These are phyloP conservation scores for Coemansia sp. DNA, from an alignment of 192 early-diverging fungal genomes.

Conservation along the genomic window DNA sequence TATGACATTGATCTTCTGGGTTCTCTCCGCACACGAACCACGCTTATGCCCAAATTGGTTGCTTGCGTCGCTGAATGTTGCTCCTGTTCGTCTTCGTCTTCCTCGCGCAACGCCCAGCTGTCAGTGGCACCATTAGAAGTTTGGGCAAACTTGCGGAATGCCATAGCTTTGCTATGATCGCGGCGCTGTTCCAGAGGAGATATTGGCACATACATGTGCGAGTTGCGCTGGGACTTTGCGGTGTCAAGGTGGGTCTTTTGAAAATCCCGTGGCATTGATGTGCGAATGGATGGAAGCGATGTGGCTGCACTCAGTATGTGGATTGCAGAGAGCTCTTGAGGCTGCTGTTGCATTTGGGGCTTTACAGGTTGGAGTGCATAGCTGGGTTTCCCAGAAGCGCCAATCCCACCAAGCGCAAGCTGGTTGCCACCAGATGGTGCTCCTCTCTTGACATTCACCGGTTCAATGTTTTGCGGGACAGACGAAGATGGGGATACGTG, in stretches of 20 bases:
- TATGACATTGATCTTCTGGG: constrained; percentile 48
- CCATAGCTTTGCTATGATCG: constrained; percentile 18
- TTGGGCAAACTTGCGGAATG: background rate
- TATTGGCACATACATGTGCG: constrained; percentile 49
- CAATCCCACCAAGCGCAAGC: constrained; percentile 2
- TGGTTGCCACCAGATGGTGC: background rate
- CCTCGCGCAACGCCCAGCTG: constrained; percentile 44
- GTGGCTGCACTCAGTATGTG: constrained; percentile 49
- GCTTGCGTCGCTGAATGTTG: background rate
- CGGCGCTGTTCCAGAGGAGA: constrained; percentile 53
- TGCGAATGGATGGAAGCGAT: constrained; percentile 46
- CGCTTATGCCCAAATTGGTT: constrained; percentile 8
- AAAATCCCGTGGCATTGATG: constrained; percentile 20
- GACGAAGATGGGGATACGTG: constrained; percentile 14
- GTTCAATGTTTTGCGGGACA: background rate
- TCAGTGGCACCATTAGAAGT: background rate
- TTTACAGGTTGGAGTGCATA: background rate
- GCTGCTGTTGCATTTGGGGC: constrained; percentile 12
- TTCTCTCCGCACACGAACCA: constrained; percentile 8
- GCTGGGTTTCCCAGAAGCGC: background rate
- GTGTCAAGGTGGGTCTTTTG: constrained; percentile 23
- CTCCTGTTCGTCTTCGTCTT: constrained; percentile 43
- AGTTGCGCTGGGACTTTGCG: constrained; percentile 19
- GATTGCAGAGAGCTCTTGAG: constrained; percentile 44
- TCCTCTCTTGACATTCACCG: background rate